These are phyloP conservation scores for Drechslerella coelobrocha DNA, from an alignment of 2,329 filamentous ascomycete genomes.

Conservation along the genomic window DNA sequence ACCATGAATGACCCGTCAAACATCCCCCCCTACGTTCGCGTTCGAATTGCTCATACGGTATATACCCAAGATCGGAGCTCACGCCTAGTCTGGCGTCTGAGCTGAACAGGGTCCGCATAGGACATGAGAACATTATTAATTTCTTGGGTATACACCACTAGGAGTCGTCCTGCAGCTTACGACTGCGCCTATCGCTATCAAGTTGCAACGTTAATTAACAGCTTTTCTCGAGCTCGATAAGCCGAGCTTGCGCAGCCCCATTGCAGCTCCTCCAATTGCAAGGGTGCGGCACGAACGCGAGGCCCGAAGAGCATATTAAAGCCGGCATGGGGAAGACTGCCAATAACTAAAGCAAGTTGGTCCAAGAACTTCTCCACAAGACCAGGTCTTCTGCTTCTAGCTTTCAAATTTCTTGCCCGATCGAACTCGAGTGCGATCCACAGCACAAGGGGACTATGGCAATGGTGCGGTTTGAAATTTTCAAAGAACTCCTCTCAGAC, in stretches of 20 bases:
- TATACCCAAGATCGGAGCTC: too few relatives aligned
- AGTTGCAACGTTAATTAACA: not conserved
- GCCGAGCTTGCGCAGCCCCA: not conserved
- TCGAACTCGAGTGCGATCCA: not conserved
- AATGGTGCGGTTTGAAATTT: constrained; percentile 1
- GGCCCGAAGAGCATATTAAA: constrained; percentile 26
- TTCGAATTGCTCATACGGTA: too few relatives aligned
- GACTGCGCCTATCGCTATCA: not conserved
- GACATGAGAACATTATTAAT: not conserved
- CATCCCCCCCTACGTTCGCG: too few relatives aligned
- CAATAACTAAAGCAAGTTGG: constrained; percentile 38
- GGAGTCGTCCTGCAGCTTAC: not conserved
- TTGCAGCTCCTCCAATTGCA: constrained; percentile 19
- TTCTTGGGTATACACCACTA: constrained; percentile 1
- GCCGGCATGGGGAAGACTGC: constrained; percentile 15
- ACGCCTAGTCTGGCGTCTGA: constrained; percentile 1
- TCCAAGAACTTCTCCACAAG: constrained; percentile 35
- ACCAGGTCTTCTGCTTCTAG: constrained; percentile 15
- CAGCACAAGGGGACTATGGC: not conserved
- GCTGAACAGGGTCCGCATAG: not conserved
- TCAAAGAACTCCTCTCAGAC: constrained; percentile 47
- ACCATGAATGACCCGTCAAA: not conserved
- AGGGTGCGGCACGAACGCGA: constrained; percentile 38
- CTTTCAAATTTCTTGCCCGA: not conserved
- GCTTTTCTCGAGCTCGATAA: constrained; percentile 12